phyloP scores from a whole-genome alignment of 768 basidiomycete genomes.

The Mycena belliarum region DNA sequence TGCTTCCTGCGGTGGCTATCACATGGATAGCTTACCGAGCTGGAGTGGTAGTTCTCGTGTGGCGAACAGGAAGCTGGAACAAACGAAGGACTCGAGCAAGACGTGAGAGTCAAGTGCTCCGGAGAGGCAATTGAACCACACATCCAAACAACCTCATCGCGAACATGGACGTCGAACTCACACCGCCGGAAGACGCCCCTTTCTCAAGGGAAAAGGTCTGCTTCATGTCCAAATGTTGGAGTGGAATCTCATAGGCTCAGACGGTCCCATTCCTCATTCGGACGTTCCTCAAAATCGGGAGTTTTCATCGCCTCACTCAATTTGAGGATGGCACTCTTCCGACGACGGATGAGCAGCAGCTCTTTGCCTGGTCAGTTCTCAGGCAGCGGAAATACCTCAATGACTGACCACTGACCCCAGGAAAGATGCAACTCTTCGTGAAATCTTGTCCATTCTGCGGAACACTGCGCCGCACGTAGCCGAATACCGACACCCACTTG shows the following conservation, averaged over 20 bases:
- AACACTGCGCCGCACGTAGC: constrained; percentile 64
- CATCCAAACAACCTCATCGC: neutral
- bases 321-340: constrained; percentile 81
- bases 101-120: too few relatives aligned
- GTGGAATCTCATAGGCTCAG: constrained; percentile 34
- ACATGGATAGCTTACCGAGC: too few relatives aligned
- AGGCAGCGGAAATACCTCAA: neutral
- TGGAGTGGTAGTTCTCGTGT: too few relatives aligned
- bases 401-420: constrained; percentile 35
- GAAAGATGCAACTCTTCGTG: constrained; percentile 82
- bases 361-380: constrained; percentile 70
- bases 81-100: too few relatives aligned
- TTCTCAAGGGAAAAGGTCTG: constrained; percentile 20
- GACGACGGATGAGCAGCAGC: constrained; percentile 78
- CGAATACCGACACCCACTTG: constrained; percentile 81
- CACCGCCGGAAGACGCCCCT: neutral
- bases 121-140: too few relatives aligned
- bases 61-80: too few relatives aligned
- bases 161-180: constrained; percentile 16
- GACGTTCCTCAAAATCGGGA: constrained; percentile 79
- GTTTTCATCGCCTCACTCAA: constrained; percentile 69
- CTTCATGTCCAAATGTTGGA: neutral
- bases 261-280: constrained; percentile 82
- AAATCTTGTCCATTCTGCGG: constrained; percentile 77
- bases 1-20: too few relatives aligned